These are phyloP conservation scores for Novymonas esmeraldas DNA, from an alignment of 208 protist species.

Conservation along the genomic window DNA sequence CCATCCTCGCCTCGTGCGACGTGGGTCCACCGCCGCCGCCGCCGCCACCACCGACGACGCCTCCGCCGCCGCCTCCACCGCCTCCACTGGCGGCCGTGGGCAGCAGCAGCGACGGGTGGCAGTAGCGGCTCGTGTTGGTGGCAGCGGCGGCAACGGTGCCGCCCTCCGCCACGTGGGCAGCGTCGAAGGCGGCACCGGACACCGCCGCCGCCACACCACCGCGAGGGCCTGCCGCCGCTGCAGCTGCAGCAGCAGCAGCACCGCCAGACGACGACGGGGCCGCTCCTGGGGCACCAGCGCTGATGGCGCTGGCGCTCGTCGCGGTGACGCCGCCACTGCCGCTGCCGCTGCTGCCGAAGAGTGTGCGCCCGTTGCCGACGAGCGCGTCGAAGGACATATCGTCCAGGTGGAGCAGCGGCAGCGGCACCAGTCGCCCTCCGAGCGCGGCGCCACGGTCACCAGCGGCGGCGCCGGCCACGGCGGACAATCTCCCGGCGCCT, in stretches of 20 bases:
- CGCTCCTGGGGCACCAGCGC: background rate
- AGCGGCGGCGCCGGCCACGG: constrained; percentile 8
- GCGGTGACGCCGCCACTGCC: background rate
- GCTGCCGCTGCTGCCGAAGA: constrained; percentile 9
- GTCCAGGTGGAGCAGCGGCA: constrained; percentile 62
- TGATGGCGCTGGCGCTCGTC: background rate
- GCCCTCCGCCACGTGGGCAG: background rate
- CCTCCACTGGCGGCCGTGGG: constrained; percentile 1
- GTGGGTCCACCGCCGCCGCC: background rate
- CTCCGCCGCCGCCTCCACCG: no score
- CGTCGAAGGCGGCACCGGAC: constrained; percentile 6
- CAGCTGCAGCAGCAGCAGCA: background rate
- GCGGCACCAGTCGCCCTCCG: constrained; percentile 28
- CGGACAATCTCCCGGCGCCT: background rate
- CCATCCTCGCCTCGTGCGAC: constrained; percentile 19
- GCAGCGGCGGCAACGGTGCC: background rate
- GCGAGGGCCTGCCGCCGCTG: background rate
- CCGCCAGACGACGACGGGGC: background rate
- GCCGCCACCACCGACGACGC: background rate
- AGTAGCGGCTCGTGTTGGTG: background rate
- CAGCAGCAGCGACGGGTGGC: constrained; percentile 15
- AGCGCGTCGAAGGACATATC: constrained; percentile 83
- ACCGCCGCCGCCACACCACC: background rate
- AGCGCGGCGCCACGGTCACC: constrained; percentile 23
- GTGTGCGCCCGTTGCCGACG: constrained; percentile 16